A percentile compares a stretch with the other conserved stretches of the same genome.
Conservation (phyloP, 2,329 filamentous ascomycete genomes). For the Diaporthe capsici region DNA sequence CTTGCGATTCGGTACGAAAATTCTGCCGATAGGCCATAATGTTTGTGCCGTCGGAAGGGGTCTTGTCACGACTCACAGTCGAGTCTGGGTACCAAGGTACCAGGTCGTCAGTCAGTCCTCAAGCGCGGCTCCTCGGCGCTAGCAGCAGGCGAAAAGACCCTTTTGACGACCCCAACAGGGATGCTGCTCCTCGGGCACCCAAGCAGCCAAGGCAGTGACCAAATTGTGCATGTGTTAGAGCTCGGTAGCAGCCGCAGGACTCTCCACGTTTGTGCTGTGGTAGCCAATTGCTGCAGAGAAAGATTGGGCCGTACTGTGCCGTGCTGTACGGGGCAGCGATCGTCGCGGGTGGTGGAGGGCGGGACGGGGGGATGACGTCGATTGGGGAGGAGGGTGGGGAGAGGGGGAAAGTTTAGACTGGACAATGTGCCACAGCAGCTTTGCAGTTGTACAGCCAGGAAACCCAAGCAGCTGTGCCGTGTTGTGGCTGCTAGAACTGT, state of each 20-base stretch:
- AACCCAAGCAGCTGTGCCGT: conserved; percentile 21
- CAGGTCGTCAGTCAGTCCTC: conserved; percentile 9
- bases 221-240: conserved; percentile 33
- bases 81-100: conserved; percentile 6
- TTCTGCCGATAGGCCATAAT: conserved; percentile 31
- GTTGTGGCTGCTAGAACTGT: conserved; percentile 12
- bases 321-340: conserved; percentile 21
- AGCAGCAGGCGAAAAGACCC: conserved; percentile 30
- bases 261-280: conserved; percentile 23
- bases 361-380: conserved; percentile 20
- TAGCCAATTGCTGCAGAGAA: conserved; percentile 14
- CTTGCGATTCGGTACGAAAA: conserved; percentile 25
- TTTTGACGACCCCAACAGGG: conserved; percentile 11
- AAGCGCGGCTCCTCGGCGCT: conserved; percentile 29
- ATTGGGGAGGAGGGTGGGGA: neutral
- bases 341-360: conserved; percentile 3
- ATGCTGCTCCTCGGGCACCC: neutral
- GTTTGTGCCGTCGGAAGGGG: conserved; percentile 27
- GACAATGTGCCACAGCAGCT: conserved; percentile 13
- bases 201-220: conserved; percentile 17
- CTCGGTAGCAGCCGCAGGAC: conserved; percentile 36
- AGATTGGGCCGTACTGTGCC: conserved; percentile 19
- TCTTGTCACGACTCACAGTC: conserved; percentile 8
- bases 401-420: neutral
- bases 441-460: conserved; percentile 7